A percentile compares a stretch with the other conserved stretches of the same genome.
Conservation (phyloP, 768 basidiomycete species). For the Serendipita vermifera region DNA sequence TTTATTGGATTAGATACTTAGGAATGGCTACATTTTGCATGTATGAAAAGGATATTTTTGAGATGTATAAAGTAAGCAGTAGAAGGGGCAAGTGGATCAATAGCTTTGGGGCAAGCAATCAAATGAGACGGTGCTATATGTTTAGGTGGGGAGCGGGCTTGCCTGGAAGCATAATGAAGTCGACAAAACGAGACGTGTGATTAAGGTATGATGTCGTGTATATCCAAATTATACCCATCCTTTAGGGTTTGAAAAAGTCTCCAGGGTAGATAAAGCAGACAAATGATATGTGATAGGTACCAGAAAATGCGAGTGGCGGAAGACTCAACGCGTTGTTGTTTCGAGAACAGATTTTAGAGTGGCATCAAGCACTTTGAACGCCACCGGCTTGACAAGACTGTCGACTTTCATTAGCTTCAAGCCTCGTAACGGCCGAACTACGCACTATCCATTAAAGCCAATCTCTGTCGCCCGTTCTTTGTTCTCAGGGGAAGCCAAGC, state of each 20-base stretch:
- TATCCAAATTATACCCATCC: too few species aligned
- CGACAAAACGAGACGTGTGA: too few species aligned
- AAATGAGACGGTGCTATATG: too few species aligned
- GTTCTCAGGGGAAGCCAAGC: slow-evolving; percentile 87
- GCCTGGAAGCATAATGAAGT: too few species aligned
- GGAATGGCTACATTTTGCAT: too few species aligned
- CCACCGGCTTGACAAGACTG: slow-evolving; percentile 89
- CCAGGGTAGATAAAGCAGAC: neutral
- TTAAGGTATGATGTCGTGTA: too few species aligned
- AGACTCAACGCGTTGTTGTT: neutral
- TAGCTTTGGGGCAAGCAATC: too few species aligned
- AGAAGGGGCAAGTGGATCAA: too few species aligned
- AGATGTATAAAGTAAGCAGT: too few species aligned
- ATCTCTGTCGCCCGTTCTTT: slow-evolving; percentile 83
- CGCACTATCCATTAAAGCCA: slow-evolving; percentile 91
- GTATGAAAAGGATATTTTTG: too few species aligned
- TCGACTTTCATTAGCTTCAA: slow-evolving; percentile 9
- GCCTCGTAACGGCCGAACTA: slow-evolving; percentile 17
- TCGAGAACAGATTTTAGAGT: slow-evolving; percentile 42
- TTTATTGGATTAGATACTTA: too few species aligned
- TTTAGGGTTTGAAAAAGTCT: neutral
- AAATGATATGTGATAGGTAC: neutral
- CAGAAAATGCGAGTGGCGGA: neutral
- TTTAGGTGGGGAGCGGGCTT: too few species aligned
- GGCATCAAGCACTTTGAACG: slow-evolving; percentile 79